phyloP scores from a whole-genome alignment of 129 eudicot genomes.

The Rutidosis leptorrhynchoides region DNA sequence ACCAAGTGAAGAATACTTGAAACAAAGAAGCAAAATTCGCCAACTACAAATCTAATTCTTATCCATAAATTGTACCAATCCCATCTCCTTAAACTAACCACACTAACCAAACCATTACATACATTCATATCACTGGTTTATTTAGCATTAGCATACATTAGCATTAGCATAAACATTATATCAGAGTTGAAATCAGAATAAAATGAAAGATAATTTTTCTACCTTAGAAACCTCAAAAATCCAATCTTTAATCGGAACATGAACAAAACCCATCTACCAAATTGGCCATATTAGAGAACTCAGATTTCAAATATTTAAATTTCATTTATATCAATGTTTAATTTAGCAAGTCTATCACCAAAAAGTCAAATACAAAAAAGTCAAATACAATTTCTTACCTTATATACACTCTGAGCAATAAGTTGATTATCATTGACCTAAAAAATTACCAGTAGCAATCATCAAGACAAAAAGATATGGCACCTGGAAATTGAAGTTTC shows the following conservation, averaged over 20 bases:
- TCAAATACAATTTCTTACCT: conserved; percentile 36
- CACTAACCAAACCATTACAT: background rate
- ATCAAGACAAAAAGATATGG: too few species aligned
- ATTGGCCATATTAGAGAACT: conserved; percentile 11
- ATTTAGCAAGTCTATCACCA: background rate
- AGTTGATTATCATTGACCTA: conserved; percentile 11
- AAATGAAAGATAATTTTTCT: background rate
- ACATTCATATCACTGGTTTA: background rate
- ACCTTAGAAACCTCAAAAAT: background rate
- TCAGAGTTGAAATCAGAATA: background rate
- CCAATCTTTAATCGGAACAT: conserved; percentile 15
- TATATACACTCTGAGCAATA: conserved; percentile 18
- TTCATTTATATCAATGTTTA: background rate
- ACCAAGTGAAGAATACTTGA: background rate
- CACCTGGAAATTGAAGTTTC: too few species aligned
- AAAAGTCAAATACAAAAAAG: conserved; percentile 19
- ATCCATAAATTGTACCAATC: background rate
- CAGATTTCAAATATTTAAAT: conserved; percentile 1
- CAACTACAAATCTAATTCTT: background rate
- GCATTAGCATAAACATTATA: too few species aligned
- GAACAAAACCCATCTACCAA: conserved; percentile 19
- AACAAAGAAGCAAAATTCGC: background rate
- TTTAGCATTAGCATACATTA: background rate
- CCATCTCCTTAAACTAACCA: too few species aligned
- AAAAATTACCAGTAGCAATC: too few species aligned